phyloP scores from a whole-genome alignment of 345 rosid species.

The Euphorbia lathyris region DNA sequence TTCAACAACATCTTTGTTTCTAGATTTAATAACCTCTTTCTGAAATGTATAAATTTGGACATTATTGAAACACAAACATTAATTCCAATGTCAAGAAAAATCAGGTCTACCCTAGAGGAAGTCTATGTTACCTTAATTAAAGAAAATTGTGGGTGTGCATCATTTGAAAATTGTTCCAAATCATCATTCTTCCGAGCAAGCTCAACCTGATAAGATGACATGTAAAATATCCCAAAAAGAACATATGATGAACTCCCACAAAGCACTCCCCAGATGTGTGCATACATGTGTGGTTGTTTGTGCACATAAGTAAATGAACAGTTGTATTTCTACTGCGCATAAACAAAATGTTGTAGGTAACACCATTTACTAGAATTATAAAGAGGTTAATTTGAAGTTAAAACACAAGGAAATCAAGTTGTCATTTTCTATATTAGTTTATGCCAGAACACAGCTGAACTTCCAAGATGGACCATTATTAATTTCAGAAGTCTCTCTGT shows the following conservation, averaged over 20 bases:
- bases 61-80: slow-evolving; percentile 17
- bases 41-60: slow-evolving; percentile 34
- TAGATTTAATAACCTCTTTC: slow-evolving; percentile 89
- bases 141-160: slow-evolving; percentile 65
- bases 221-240: neutral
- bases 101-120: neutral
- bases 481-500: too few species aligned
- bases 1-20: slow-evolving; percentile 86
- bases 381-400: too few species aligned
- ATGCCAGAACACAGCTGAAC: too few species aligned
- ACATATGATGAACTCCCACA: neutral
- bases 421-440: too few species aligned
- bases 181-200: slow-evolving; percentile 66
- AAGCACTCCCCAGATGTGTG: neutral
- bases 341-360: neutral
- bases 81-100: neutral
- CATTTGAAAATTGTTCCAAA: slow-evolving; percentile 60
- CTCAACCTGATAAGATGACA: slow-evolving; percentile 53
- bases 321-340: neutral
- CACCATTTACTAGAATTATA: too few species aligned
- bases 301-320: neutral
- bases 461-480: too few species aligned
- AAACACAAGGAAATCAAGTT: too few species aligned
- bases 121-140: slow-evolving; percentile 52
- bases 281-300: neutral